Conservation (phyloP, 108 stramenopile species). For the Nannochloropsis salina region DNA sequence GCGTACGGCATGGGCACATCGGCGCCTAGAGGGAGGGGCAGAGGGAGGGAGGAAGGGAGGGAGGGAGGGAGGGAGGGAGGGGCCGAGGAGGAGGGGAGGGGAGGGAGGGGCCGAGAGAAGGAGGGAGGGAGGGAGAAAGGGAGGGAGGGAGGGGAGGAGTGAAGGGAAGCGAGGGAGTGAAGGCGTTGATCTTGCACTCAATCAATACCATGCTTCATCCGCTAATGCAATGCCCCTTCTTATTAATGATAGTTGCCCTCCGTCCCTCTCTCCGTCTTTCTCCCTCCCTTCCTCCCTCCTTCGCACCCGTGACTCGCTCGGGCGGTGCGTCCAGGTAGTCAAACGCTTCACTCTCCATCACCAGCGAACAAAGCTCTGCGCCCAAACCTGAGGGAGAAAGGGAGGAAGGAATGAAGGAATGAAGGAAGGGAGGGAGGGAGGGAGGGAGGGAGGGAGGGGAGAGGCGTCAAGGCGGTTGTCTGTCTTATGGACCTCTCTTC, state of each 20-base stretch:
- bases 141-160: too few relatives aligned
- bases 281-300: background rate
- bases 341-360: constrained; percentile 68
- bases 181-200: background rate
- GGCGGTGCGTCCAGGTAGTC: constrained; percentile 98
- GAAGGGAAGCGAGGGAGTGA: too few relatives aligned
- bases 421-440: background rate
- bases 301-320: constrained; percentile 76
- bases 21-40: constrained; percentile 62
- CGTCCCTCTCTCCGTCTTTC: background rate
- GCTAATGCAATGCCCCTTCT: background rate
- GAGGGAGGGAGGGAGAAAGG: too few relatives aligned
- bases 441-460: background rate
- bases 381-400: background rate
- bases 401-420: background rate
- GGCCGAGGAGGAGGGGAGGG: too few relatives aligned
- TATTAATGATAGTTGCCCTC: background rate
- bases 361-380: background rate
- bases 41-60: background rate
- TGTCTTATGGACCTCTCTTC: too few relatives aligned
- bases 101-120: too few relatives aligned
- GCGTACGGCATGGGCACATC: constrained; percentile 99
- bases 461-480: background rate
- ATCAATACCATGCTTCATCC: background rate
- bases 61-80: background rate